phyloP scores from a whole-genome alignment of 352 stramenopile species.

The Phytophthora multivora region DNA sequence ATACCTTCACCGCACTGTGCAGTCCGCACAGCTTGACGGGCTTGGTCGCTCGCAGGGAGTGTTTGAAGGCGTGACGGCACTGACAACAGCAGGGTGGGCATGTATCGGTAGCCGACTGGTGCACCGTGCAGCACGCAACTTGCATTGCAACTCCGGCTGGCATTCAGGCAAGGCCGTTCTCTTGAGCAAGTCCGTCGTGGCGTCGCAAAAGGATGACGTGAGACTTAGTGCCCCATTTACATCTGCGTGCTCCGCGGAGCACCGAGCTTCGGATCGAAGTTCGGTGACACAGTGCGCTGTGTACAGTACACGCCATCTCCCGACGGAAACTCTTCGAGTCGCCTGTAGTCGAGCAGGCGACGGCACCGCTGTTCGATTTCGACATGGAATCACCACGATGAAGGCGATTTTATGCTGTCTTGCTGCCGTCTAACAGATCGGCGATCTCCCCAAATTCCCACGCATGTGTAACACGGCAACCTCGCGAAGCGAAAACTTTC shows the following conservation, averaged over 20 bases:
- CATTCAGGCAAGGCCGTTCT: conserved; percentile 23
- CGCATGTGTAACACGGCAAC: conserved; percentile 24
- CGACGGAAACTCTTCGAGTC: no score
- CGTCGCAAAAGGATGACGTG: conserved; percentile 25
- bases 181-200: conserved; percentile 16
- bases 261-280: no score
- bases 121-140: no score
- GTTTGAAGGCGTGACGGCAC: conserved; percentile 7
- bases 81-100: conserved; percentile 5
- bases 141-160: conserved; percentile 4
- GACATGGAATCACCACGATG: neutral
- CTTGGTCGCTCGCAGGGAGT: conserved; percentile 8
- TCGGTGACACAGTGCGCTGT: no score
- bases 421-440: conserved; percentile 4
- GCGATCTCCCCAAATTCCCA: conserved; percentile 1
- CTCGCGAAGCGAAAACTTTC: conserved; percentile 23
- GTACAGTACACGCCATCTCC: no score
- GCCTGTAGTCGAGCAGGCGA: neutral
- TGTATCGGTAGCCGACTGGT: no score
- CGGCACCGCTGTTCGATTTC: neutral
- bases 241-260: conserved; percentile 19
- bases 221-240: conserved; percentile 22
- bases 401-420: conserved; percentile 1
- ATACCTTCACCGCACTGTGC: neutral
- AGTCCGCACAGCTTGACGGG: neutral